Evolutionary conservation across 768 basidiomycete genomes (phyloP).

Genomic region (Vishniacozyma victoriae): DNA sequence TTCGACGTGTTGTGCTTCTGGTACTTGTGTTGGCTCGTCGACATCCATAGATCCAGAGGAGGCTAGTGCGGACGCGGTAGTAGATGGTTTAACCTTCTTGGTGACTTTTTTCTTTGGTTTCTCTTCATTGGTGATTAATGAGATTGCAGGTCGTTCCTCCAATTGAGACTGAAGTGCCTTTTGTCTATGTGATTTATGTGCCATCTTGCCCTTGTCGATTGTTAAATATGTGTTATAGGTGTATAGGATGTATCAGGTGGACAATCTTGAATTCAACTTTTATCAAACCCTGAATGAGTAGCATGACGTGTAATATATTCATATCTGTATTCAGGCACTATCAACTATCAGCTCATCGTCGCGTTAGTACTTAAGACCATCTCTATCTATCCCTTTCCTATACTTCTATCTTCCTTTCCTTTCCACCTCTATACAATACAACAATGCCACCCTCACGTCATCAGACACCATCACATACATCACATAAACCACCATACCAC

Average conservation of each 20-base stretch:
- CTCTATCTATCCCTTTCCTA: neutral
- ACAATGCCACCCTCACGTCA: neutral
- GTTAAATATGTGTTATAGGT: neutral
- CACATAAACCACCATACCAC: no score
- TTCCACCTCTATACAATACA: neutral
- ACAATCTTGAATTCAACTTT: neutral
- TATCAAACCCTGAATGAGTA: neutral
- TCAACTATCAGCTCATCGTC: neutral
- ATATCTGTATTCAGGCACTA: no score
- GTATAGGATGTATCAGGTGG: neutral
- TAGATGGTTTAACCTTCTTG: neutral
- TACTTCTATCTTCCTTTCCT: neutral
- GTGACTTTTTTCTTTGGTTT: constrained; percentile 20
- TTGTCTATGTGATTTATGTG: constrained; percentile 45
- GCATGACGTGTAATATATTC: neutral
- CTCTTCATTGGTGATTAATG: constrained; percentile 25
- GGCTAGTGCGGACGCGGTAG: constrained; percentile 5
- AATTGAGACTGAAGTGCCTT: constrained; percentile 45
- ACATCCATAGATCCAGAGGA: constrained; percentile 12
- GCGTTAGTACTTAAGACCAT: neutral
- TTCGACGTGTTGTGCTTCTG: neutral
- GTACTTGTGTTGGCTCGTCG: constrained; percentile 6
- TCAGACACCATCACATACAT: no score
- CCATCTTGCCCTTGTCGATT: constrained; percentile 20
- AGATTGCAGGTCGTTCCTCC: constrained; percentile 39